Conservation (phyloP, 2,329 filamentous ascomycete species). For the Cadophora malorum region DNA sequence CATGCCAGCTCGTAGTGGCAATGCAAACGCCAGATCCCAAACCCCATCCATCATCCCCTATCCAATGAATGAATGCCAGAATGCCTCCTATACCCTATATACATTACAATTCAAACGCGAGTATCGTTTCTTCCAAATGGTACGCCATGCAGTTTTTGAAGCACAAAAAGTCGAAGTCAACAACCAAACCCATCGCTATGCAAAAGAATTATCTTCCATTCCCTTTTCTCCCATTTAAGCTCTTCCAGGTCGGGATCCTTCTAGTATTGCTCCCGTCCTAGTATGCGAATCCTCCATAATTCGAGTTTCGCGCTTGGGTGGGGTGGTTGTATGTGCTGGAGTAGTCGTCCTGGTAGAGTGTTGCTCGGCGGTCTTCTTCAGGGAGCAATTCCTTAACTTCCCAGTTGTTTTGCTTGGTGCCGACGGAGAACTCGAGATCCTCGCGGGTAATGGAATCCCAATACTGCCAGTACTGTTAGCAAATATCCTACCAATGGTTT, state of each 20-base stretch:
- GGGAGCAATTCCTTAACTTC: slow-evolving; percentile 84
- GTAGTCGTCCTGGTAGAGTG: slow-evolving; percentile 45
- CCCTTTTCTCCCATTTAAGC: not conserved
- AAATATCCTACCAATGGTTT: not conserved
- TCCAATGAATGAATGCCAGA: slow-evolving; percentile 9
- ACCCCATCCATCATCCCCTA: slow-evolving; percentile 6
- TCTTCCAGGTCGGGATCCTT: not conserved
- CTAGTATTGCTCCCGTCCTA: slow-evolving; percentile 18
- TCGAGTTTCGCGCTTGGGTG: slow-evolving; percentile 41
- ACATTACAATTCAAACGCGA: slow-evolving; percentile 13
- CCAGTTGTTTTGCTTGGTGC: slow-evolving; percentile 95
- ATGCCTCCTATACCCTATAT: slow-evolving; percentile 5
- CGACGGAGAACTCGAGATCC: slow-evolving; percentile 97
- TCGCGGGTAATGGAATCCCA: slow-evolving; percentile 99
- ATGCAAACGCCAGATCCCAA: slow-evolving; percentile 11
- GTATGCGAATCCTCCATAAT: slow-evolving; percentile 44
- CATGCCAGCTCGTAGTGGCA: slow-evolving; percentile 12
- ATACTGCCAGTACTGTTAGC: slow-evolving; percentile 63
- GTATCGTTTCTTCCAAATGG: not conserved
- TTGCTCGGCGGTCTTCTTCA: slow-evolving; percentile 45
- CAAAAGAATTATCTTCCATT: slow-evolving; percentile 3
- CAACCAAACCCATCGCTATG: slow-evolving; percentile 18
- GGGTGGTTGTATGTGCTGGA: slow-evolving; percentile 35
- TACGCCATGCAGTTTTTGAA: slow-evolving; percentile 9
- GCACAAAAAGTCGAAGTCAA: not conserved